These are phyloP conservation scores for Arctostaphylos glauca DNA, from an alignment of 148 eudicot species.

Conservation along the genomic window DNA sequence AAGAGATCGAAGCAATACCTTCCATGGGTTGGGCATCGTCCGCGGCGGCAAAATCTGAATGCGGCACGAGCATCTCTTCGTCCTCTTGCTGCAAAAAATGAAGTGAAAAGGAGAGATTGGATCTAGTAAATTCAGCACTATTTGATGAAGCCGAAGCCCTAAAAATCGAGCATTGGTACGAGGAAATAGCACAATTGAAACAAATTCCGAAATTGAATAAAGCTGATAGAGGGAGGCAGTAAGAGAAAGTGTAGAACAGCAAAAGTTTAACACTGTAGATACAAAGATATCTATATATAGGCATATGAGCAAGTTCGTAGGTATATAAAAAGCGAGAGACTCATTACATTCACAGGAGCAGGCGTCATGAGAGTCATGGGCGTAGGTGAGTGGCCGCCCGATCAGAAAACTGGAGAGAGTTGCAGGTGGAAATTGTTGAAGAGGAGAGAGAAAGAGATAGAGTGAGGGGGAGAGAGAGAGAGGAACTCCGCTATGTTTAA, in stretches of 20 bases:
- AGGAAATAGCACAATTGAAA: not conserved
- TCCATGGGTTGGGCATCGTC: constrained; percentile 38
- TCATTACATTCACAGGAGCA: constrained; percentile 25
- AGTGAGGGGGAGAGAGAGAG: not conserved
- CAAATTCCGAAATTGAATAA: not conserved
- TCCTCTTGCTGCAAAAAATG: constrained; percentile 27
- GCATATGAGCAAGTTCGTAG: no score
- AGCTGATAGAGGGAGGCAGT: not conserved
- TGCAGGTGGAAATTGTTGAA: not conserved
- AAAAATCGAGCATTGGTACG: not conserved
- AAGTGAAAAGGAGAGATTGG: constrained; percentile 19
- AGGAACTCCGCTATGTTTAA: not conserved
- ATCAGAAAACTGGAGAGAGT: constrained; percentile 10
- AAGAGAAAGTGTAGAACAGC: not conserved
- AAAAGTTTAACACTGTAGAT: not conserved
- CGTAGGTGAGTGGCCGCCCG: not conserved
- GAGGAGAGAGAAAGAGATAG: not conserved
- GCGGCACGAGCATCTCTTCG: constrained; percentile 42
- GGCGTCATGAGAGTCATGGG: constrained; percentile 32
- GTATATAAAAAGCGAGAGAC: constrained; percentile 7
- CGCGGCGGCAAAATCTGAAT: constrained; percentile 24
- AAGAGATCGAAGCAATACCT: constrained; percentile 19
- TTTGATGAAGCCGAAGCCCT: constrained; percentile 13
- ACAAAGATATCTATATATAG: not conserved
- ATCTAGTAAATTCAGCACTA: constrained; percentile 16